Base-by-base conservation (phyloP, 768 basidiomycete genomes). In the Amanita fuliginea region DNA sequence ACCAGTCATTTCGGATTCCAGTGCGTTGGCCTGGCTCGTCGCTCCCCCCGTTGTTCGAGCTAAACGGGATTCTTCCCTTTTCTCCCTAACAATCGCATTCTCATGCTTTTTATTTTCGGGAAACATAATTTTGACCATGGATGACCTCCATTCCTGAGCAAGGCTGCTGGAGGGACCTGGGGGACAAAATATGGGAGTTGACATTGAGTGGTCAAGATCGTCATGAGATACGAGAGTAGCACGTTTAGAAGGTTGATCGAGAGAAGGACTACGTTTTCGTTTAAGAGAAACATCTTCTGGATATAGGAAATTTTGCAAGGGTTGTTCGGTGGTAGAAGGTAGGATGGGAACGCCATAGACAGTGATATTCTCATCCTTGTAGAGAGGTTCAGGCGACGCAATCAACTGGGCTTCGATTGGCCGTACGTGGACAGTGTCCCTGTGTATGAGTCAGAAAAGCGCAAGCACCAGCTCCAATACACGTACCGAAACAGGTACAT, bases 401-500 rank as follows among this genome's bases (percentile, higher is more conserved):
- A 49, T 51, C 56, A 62, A 64, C 37, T 65, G 64, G 11, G 73
- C 62, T 60, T 83, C 76, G 11, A 62, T 55, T 7, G 72, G 65
- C 45, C 68, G 65, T 19, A 85, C 64, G 11, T 64, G 57, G 37
- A 87, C 60, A 3, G 69, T 68, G 24, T 80, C 74, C 52, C 84
- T 83, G 55, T 22, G 41, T 19, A 54, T 9, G 30, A 49, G 53
- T 47, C 3, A 47, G 30, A 16, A 36, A 13, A 30, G 36, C 41
- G 11, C 37, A 43, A 1, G 43, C 16, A 42, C 3, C 33, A 3
- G 5, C 8, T n/a, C n/a, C 21, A 34, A 32, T 34, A 13, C n/a
- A 60, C 69, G 54, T 57, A 89, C 90, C 90, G 73, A 54, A 67
- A 78, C 0, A 78, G 72, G 56, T 81, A 87, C 30, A 71, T 65